A percentile compares a stretch with the other conserved stretches of the same genome.
Evolutionary conservation across 176 grass and related monocot genomes (phyloP).

Genomic region (Carex pumila): DNA sequence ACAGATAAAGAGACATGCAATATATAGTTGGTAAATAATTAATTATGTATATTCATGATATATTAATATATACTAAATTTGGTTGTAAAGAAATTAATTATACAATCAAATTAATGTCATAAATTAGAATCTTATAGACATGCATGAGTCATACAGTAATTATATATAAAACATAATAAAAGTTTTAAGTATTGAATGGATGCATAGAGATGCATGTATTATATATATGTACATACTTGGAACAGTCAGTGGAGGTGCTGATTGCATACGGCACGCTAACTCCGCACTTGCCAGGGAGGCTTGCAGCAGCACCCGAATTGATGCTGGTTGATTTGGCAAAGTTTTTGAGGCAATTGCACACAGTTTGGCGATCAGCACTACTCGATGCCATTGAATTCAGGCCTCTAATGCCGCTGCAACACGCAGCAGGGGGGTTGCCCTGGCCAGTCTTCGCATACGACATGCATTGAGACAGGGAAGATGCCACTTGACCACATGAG

Average conservation of each 20-base stretch:
- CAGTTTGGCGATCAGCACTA: constrained; percentile 17
- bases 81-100: too few relatives aligned
- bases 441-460: constrained; percentile 5
- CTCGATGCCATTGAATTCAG: neutral
- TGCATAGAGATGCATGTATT: too few relatives aligned
- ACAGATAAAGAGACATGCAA: neutral
- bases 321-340: neutral
- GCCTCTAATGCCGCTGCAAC: constrained; percentile 7
- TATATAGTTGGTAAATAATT: neutral
- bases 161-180: neutral
- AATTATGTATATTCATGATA: neutral
- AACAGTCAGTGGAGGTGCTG: constrained; percentile 45
- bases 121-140: too few relatives aligned
- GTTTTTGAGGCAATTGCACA: constrained; percentile 42
- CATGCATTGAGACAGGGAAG: constrained; percentile 8
- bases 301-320: constrained; percentile 20
- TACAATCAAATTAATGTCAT: too few relatives aligned
- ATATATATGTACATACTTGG: constrained; percentile 8
- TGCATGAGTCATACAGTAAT: too few relatives aligned
- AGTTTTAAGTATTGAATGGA: neutral
- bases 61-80: neutral
- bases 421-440: neutral
- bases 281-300: constrained; percentile 46
- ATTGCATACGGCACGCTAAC: constrained; percentile 44
- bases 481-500: constrained; percentile 12